Percentiles rank a stretch among this genome's conserved stretches.
These are phyloP conservation scores for Cokeromyces recurvatus DNA, from an alignment of 371 early-diverging fungal species.

Conservation along the genomic window DNA sequence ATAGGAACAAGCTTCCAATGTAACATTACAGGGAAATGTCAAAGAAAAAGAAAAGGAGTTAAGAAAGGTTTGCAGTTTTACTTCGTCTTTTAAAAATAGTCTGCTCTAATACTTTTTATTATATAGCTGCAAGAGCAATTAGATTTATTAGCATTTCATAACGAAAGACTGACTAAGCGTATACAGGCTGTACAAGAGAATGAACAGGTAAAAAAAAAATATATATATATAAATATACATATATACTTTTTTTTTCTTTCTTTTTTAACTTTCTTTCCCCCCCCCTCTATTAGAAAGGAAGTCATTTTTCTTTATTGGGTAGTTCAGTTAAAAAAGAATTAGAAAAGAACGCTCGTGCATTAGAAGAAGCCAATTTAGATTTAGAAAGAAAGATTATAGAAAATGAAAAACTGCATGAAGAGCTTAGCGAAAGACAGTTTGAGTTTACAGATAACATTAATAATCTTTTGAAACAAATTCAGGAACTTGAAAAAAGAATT, in stretches of 20 bases:
- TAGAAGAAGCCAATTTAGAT: conserved; percentile 52
- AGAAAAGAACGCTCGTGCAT: conserved; percentile 47
- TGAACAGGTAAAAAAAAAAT: conserved; percentile 31
- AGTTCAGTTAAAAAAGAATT: conserved; percentile 61
- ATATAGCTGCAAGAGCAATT: conserved; percentile 51
- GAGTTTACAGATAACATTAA: conserved; percentile 45
- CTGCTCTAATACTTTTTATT: background rate
- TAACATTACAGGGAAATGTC: conserved; percentile 50
- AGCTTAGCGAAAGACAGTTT: conserved; percentile 7
- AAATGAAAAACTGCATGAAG: conserved; percentile 42
- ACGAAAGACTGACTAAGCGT: conserved; percentile 61
- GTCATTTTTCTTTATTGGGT: conserved; percentile 47
- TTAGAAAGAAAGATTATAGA: conserved; percentile 56
- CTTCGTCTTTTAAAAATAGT: background rate
- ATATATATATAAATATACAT: no score
- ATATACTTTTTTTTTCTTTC: no score
- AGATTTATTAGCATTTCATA: conserved; percentile 61
- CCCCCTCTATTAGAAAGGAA: conserved; percentile 41
- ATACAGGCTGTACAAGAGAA: conserved; percentile 58
- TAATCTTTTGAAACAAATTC: conserved; percentile 46
- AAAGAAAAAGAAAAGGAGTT: conserved; percentile 66
- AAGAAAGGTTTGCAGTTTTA: conserved; percentile 40
- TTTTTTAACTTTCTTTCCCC: no score
- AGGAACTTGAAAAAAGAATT: conserved; percentile 48
- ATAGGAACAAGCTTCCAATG: conserved; percentile 61